phyloP scores from a whole-genome alignment of 768 basidiomycete genomes.

The Chalciporus sphaerocephalus region DNA sequence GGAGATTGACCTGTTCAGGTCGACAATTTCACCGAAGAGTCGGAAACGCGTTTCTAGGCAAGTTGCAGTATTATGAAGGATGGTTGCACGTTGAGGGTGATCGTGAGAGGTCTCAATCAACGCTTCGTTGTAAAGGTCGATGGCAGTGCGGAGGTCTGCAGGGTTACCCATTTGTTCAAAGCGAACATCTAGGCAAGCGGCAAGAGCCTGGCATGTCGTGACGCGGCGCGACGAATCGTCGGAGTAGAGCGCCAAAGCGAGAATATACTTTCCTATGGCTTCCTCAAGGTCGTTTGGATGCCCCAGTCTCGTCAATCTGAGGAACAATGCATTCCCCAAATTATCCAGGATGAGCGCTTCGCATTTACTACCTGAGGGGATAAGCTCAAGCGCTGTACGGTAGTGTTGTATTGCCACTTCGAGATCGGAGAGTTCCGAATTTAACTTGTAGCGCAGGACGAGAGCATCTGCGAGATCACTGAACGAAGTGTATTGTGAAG shows the following conservation, averaged over 20 bases:
- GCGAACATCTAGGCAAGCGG: constrained; percentile 21
- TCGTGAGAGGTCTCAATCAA: constrained; percentile 15
- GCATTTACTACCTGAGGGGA: constrained; percentile 13
- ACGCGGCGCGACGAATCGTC: constrained; percentile 10
- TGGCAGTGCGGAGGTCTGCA: constrained; percentile 23
- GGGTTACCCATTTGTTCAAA: constrained; percentile 22
- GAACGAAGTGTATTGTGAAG: constrained; percentile 12
- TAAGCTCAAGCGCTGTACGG: constrained; percentile 16
- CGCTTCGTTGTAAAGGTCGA: constrained; percentile 26
- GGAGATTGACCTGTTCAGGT: constrained; percentile 28
- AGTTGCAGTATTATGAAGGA: constrained; percentile 15
- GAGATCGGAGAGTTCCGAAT: constrained; percentile 21
- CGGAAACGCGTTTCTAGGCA: constrained; percentile 15
- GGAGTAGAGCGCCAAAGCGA: constrained; percentile 20
- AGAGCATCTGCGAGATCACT: constrained; percentile 29
- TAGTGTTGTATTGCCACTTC: constrained; percentile 27
- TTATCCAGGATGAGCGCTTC: constrained; percentile 14
- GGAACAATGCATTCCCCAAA: constrained; percentile 24
- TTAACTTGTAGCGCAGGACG: constrained; percentile 24
- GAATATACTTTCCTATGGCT: constrained; percentile 24
- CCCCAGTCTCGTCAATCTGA: constrained; percentile 20
- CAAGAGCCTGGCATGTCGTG: constrained; percentile 20
- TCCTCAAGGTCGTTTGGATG: constrained; percentile 18
- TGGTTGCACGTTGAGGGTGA: constrained; percentile 12
- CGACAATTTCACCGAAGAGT: constrained; percentile 12